Evolutionary conservation across 139 green algal genomes (phyloP), one percentile per base, ranked within the genome.

Genomic region (Coelastrella sp.): DNA sequence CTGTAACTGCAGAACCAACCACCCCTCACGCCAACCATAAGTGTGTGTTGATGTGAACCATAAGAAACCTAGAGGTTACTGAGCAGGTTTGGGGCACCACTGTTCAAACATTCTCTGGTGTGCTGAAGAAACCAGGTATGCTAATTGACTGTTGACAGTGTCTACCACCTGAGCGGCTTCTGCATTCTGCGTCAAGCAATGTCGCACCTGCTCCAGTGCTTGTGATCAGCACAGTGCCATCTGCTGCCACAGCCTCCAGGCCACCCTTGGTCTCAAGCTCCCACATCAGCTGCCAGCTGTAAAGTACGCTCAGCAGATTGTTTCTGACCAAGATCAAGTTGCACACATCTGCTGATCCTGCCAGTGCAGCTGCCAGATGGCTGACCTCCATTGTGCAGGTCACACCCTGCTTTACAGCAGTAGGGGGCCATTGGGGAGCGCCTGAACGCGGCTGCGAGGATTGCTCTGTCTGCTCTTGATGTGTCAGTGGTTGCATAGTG

Each of bases 221-320:
- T 25, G 35, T 48, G 30, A 74, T 45, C 34, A 76, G 27, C 25
- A 76, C 60, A 43, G n/a, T 60, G 6, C 78, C 78, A 5, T 51
- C 62, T 43, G 59, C 78, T 1, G 8, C 60, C 34, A 66, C 27
- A n/a, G 62, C 40, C 40, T 27, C 11, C 60, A 84, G 38, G 25
- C 30, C 41, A 2, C 11, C 23, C 32, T 62, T 59, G 25, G 34
- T 11, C 11, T 19, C 19, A 2, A 30, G 23, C 17, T 60, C 60
- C 78, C 78, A 74, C 60, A 84, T 66, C 78, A 84, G 41, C 78
- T 84, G 78, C 78, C 78, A 84, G 41, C 60, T 76, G 62, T 74
- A 75, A 40, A 84, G 32, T 27, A 57, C 41, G 30, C 60, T 76
- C 25, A 76, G 57, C 41, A 84, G 41, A 60, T 84, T 84, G 40